Percentiles rank a stretch among this genome's conserved stretches.
Evolutionary conservation across 176 grass and related monocot genomes (phyloP).

Genomic region (Tillandsia leiboldiana): DNA sequence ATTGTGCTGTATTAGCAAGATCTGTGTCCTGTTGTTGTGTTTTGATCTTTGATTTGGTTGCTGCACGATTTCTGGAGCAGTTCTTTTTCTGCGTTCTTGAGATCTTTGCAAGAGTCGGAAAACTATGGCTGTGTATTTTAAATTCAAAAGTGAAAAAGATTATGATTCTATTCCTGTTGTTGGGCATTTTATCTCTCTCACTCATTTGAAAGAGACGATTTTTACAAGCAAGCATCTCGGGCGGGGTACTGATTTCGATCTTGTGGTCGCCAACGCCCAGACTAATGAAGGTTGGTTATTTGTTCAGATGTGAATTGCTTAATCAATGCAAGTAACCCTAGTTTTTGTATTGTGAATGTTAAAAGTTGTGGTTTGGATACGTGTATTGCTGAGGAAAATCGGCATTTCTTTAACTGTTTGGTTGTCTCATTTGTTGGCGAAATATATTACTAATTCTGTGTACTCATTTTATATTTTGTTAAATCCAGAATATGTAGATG

Average conservation of each 20-base stretch:
- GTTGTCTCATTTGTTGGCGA: background rate
- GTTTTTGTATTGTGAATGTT: background rate
- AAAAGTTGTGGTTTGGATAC: background rate
- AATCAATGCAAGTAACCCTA: background rate
- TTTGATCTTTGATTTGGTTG: too few species aligned
- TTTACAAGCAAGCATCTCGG: conserved; percentile 22
- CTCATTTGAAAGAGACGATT: conserved; percentile 45
- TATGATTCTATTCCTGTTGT: conserved; percentile 29
- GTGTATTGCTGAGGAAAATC: background rate
- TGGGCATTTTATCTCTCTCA: conserved; percentile 27
- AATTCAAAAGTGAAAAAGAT: conserved; percentile 57
- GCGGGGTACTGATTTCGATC: conserved; percentile 26
- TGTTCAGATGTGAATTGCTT: background rate
- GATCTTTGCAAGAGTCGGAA: background rate
- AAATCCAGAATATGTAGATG: conserved; percentile 52
- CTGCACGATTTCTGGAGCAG: too few species aligned
- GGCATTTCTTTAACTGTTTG: background rate
- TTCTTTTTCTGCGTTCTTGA: too few species aligned
- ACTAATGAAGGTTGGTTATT: conserved; percentile 44
- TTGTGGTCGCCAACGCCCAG: conserved; percentile 35
- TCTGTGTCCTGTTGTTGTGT: too few species aligned
- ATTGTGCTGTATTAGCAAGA: too few species aligned
- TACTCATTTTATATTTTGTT: conserved; percentile 26
- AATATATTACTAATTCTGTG: conserved; percentile 11
- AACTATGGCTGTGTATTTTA: conserved; percentile 58